These are phyloP conservation scores for Lithohypha guttulata DNA, from an alignment of 2,329 filamentous ascomycete genomes.

Conservation along the genomic window DNA sequence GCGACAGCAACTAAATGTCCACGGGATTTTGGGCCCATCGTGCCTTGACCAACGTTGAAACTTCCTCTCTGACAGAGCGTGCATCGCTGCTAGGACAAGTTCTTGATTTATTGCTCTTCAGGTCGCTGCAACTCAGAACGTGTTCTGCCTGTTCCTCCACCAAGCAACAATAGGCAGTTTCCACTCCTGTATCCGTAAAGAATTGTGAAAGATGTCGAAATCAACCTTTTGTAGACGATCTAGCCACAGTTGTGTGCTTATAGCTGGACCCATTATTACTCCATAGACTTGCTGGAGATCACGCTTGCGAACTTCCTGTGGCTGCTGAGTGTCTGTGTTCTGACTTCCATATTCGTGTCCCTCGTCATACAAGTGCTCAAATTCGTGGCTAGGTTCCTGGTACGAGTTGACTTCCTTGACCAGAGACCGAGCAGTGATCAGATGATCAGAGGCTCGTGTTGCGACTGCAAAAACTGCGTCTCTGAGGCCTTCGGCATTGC, in stretches of 20 bases:
- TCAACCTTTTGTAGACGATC: conserved; percentile 65
- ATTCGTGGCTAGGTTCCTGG: conserved; percentile 68
- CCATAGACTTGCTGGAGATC: conserved; percentile 54
- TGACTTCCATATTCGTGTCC: conserved; percentile 46
- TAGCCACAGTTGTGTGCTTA: conserved; percentile 70
- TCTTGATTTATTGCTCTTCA: too few species aligned
- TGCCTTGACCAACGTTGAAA: too few species aligned
- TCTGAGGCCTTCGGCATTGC: conserved; percentile 65
- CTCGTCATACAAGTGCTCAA: conserved; percentile 73
- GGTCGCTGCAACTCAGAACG: too few species aligned
- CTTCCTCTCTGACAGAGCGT: too few species aligned
- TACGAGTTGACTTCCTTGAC: conserved; percentile 66
- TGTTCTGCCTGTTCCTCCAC: conserved; percentile 46
- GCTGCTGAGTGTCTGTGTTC: conserved; percentile 29
- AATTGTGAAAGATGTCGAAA: conserved; percentile 67
- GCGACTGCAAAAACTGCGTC: conserved; percentile 89
- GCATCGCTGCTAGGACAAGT: too few species aligned
- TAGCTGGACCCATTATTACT: conserved; percentile 61
- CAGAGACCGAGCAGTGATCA: conserved; percentile 92
- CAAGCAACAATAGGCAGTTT: conserved; percentile 72
- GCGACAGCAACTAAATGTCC: too few species aligned
- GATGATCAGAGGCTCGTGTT: conserved; percentile 86
- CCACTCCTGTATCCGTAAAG: conserved; percentile 61
- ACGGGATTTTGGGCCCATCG: too few species aligned
- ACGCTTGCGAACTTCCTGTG: conserved; percentile 21